These are phyloP conservation scores for Teratosphaeriaceae sp. DNA, from an alignment of 2,329 filamentous ascomycete species.

Conservation along the genomic window DNA sequence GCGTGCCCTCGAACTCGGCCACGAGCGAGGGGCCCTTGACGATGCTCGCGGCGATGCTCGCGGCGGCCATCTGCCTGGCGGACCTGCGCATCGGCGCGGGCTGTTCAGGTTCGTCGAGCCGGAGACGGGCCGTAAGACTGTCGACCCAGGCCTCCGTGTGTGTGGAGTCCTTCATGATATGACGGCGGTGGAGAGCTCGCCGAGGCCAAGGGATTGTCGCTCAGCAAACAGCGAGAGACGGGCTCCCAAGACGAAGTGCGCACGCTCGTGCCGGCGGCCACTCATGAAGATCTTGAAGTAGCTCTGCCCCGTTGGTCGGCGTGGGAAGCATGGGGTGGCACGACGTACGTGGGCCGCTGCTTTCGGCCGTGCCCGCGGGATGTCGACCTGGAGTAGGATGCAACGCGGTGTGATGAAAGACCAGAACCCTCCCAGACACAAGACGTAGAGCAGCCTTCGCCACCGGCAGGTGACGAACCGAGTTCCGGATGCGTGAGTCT, in stretches of 20 bases:
- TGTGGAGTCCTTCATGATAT: constrained; percentile 15
- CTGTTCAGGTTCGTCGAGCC: constrained; percentile 6
- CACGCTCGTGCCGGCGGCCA: constrained; percentile 5
- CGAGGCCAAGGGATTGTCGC: constrained; percentile 14
- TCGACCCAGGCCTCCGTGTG: constrained; percentile 10
- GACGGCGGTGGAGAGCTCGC: constrained; percentile 15
- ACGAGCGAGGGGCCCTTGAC: constrained; percentile 5
- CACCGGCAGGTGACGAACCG: not conserved
- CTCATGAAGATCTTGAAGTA: constrained; percentile 10
- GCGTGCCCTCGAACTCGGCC: constrained; percentile 7
- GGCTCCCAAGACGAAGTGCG: constrained; percentile 7
- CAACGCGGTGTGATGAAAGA: not conserved
- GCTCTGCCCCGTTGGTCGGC: constrained; percentile 12
- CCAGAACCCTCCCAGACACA: not conserved
- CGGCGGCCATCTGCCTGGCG: not conserved
- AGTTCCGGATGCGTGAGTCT: not conserved
- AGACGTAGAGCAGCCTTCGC: not conserved
- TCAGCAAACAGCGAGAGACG: constrained; percentile 12
- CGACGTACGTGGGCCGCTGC: constrained; percentile 3
- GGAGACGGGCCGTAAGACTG: constrained; percentile 9
- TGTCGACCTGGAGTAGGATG: not conserved
- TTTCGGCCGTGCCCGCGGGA: constrained; percentile 5
- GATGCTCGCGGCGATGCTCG: not conserved
- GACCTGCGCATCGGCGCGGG: not conserved
- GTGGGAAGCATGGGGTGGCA: not conserved